Base-by-base conservation (phyloP, 1,284 basidiomycete genomes). In the Cerrena zonata region DNA sequence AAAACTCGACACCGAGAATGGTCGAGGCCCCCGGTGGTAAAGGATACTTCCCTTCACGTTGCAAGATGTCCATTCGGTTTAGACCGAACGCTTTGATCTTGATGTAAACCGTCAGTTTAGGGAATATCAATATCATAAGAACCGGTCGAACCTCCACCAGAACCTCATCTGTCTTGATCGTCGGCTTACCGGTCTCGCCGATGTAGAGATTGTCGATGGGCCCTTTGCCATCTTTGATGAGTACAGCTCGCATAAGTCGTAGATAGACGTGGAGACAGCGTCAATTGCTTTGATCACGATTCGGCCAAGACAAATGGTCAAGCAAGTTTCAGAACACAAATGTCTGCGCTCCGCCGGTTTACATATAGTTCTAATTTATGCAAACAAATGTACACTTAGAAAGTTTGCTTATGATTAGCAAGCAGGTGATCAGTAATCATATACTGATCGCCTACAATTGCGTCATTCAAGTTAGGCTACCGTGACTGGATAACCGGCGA, bases 1-100 rank as follows among this genome's bases (percentile, higher is more conserved):
- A 83, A 67, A 96, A 97, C 68, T 97, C 94, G 49, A 97, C 91
- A 5, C 95, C 94, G 23, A 97, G 76, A 63, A 95, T 86, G 5
- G 75, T 68, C 15, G 86, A 85, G 13, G 84, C 79, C 46, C 87
- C 89, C 13, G 86, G 78, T 7, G 94, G 94, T 2, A 83, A 66
- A 1, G 91, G 86, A 64, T 94, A 94, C 40, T 70, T 67, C 5
- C 91, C 91, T 62, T 88, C 77, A 7, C 86, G 78, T 68, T 94
- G 93, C 37, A 67, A 55, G 43, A 93, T 77, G 65, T 95, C 93
- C 91, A 93, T 88, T 22, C 92, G 78, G 69, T 95, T 95, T 52
- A 94, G 66, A 13, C 91, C 91, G 64, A 94, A 94, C 0, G 84
- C 84, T 62, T 81, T 82, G 60, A 88, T 73, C 87, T 86, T 30